A percentile compares a stretch with the other conserved stretches of the same genome.
phyloP scores from a whole-genome alignment of 768 basidiomycete genomes.

The Kwoniella heveanensis region DNA sequence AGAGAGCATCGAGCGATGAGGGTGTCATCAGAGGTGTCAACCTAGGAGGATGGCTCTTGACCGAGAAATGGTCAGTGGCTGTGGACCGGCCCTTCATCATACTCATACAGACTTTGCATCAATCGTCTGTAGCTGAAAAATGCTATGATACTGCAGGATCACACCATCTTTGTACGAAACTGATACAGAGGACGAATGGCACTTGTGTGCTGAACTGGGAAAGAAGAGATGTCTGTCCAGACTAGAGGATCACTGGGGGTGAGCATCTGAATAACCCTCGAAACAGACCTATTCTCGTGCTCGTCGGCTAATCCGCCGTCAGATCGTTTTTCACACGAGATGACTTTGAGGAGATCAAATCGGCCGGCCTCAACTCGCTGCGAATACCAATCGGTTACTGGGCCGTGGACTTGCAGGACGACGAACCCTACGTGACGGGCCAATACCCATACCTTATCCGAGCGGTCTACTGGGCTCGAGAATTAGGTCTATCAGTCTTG shows the following conservation, averaged over 20 bases:
- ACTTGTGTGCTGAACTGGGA: slow-evolving; percentile 33
- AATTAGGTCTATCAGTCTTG: slow-evolving; percentile 42
- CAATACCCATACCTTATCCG: slow-evolving; percentile 48
- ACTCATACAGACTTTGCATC: no score
- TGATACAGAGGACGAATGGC: slow-evolving; percentile 48
- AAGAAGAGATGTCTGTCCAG: slow-evolving; percentile 32
- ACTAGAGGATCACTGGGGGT: slow-evolving; percentile 41
- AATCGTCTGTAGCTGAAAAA: no score
- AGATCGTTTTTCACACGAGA: slow-evolving; percentile 42
- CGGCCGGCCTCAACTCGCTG: slow-evolving; percentile 47
- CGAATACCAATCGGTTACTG: slow-evolving; percentile 53
- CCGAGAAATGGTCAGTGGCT: slow-evolving; percentile 32
- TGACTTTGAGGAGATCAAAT: slow-evolving; percentile 41
- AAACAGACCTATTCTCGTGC: no score
- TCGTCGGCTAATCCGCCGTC: no score
- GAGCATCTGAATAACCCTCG: slow-evolving; percentile 11
- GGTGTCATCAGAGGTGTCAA: slow-evolving; percentile 50
- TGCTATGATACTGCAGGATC: slow-evolving; percentile 36
- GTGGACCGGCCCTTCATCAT: no score
- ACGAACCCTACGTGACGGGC: slow-evolving; percentile 44
- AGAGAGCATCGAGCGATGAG: not conserved
- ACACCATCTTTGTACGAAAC: slow-evolving; percentile 45
- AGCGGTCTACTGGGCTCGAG: slow-evolving; percentile 46
- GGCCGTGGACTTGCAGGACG: slow-evolving; percentile 39
- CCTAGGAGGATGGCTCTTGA: slow-evolving; percentile 51